Evolutionary conservation across 805 yeast species (phyloP).

Genomic region (Candida berthetii): DNA sequence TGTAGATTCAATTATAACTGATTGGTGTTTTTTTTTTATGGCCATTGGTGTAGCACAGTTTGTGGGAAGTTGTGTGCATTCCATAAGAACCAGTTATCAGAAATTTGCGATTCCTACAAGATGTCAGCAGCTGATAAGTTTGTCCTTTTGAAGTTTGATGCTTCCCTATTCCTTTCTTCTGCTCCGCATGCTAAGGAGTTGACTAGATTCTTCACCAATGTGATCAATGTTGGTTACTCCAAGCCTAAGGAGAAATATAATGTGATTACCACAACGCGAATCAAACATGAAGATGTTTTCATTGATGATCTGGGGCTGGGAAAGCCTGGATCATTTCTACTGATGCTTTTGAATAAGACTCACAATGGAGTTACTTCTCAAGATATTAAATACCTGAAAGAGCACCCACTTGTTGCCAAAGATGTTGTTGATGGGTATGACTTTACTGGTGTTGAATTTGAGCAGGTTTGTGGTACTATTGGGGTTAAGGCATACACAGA

Average conservation of each 20-base stretch:
- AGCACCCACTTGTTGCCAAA: not conserved
- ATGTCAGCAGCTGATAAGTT: not conserved
- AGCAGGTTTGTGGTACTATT: constrained; percentile 11
- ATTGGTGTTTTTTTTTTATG: no score
- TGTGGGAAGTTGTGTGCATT: not conserved
- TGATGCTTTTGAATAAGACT: constrained; percentile 6
- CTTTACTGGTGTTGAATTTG: not conserved
- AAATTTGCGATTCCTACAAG: no score
- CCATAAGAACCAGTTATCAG: no score
- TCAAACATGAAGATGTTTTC: constrained; percentile 9
- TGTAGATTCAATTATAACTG: no score
- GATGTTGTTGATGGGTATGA: constrained; percentile 2
- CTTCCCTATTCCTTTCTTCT: not conserved
- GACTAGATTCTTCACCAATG: constrained; percentile 7
- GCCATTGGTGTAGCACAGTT: no score
- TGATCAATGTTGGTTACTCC: constrained; percentile 14
- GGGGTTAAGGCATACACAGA: constrained; percentile 6
- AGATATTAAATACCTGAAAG: not conserved
- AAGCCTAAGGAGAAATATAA: constrained; percentile 8
- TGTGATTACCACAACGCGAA: constrained; percentile 13
- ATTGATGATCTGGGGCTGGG: constrained; percentile 13
- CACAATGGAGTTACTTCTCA: not conserved
- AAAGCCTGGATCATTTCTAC: constrained; percentile 10
- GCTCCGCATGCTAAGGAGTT: not conserved
- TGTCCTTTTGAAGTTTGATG: not conserved